These are phyloP conservation scores for Plasmopara muralis DNA, from an alignment of 352 stramenopile genomes.

Conservation along the genomic window DNA sequence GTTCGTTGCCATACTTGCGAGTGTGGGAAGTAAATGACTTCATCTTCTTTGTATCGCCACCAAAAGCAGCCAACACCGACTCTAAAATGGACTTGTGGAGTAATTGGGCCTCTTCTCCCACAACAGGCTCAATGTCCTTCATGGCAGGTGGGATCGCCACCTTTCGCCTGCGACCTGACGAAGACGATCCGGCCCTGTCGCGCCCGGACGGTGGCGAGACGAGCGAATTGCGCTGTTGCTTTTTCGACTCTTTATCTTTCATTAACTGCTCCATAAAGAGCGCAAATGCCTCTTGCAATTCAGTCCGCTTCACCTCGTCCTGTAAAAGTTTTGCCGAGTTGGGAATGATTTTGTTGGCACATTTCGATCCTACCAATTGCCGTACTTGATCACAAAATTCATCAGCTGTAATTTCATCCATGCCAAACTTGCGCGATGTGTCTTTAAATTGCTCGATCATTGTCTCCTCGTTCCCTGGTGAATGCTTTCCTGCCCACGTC, in stretches of 20 bases:
- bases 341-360: conserved; percentile 61
- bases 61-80: conserved; percentile 61
- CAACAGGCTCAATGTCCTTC: conserved; percentile 75
- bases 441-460: conserved; percentile 61
- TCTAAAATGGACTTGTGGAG: conserved; percentile 83
- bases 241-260: conserved; percentile 71
- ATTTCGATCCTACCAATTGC: conserved; percentile 66
- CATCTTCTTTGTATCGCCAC: conserved; percentile 76
- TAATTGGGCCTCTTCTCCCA: conserved; percentile 72
- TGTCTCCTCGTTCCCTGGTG: conserved; percentile 34
- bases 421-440: conserved; percentile 47
- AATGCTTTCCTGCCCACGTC: conserved; percentile 50
- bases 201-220: conserved; percentile 27
- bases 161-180: conserved; percentile 39
- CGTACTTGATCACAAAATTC: conserved; percentile 67
- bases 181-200: conserved; percentile 25
- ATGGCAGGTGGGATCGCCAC: conserved; percentile 41
- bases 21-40: conserved; percentile 81
- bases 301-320: conserved; percentile 46
- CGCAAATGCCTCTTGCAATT: conserved; percentile 46
- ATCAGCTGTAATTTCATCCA: conserved; percentile 60
- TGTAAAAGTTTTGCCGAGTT: conserved; percentile 64
- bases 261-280: conserved; percentile 64
- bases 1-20: conserved; percentile 78
- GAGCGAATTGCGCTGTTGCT: conserved; percentile 45